phyloP scores from a whole-genome alignment of 2,329 filamentous ascomycete species.

The Neonectria sp. region DNA sequence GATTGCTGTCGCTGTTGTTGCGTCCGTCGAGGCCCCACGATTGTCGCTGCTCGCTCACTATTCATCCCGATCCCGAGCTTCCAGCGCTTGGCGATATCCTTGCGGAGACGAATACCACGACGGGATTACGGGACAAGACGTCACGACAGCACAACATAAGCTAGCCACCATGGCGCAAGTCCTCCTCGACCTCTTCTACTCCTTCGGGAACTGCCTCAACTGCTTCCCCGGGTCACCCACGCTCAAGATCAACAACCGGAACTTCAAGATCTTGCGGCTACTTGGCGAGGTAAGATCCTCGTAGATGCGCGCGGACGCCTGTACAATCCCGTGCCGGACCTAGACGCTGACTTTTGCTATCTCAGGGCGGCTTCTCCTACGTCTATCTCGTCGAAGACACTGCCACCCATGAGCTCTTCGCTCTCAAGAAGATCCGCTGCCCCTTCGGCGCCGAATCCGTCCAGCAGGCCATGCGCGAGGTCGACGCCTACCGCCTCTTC shows the following conservation, averaged over 20 bases:
- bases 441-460: constrained; percentile 98
- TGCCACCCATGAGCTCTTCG: constrained; percentile 85
- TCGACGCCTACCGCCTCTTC: constrained; percentile 96
- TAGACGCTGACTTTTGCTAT: constrained; percentile 16
- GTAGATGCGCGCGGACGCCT: neutral
- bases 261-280: constrained; percentile 95
- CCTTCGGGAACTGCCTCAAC: constrained; percentile 93
- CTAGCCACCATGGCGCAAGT: constrained; percentile 79
- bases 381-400: constrained; percentile 98
- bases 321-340: no score
- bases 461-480: constrained; percentile 94
- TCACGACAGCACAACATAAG: neutral
- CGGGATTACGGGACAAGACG: neutral
- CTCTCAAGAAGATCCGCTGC: constrained; percentile 98
- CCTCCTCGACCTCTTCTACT: constrained; percentile 90
- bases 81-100: constrained; percentile 10
- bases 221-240: constrained; percentile 96
- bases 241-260: constrained; percentile 93
- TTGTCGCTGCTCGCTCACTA: neutral
- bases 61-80: neutral
- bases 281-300: constrained; percentile 85
- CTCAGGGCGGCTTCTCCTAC: constrained; percentile 95
- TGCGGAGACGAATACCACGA: neutral
- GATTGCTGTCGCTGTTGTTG: neutral
- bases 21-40: neutral